Percentiles rank a stretch among this genome's conserved stretches.
Conservation (phyloP, 352 stramenopile genomes). For the Blastocystis sp. region DNA sequence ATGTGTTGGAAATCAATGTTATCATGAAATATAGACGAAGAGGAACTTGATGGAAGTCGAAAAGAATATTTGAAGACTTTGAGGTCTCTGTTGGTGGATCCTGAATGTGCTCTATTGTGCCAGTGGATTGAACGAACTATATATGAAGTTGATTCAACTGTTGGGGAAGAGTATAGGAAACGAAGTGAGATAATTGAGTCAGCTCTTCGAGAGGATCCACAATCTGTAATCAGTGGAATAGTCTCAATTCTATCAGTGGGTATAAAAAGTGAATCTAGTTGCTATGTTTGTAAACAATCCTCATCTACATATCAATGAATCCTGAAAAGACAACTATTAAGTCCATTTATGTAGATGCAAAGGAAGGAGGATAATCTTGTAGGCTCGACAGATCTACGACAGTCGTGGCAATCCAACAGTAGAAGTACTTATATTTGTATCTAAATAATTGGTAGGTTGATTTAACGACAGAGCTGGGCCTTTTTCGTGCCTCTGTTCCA, state of each 20-base stretch:
- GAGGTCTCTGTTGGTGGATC: neutral
- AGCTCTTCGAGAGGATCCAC: no score
- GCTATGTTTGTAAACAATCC: no score
- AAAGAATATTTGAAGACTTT: neutral
- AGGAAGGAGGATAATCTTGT: neutral
- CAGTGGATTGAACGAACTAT: neutral
- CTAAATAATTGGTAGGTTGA: slow-evolving; percentile 69
- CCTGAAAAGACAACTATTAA: slow-evolving; percentile 53
- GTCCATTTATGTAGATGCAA: slow-evolving; percentile 30
- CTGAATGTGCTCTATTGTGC: neutral
- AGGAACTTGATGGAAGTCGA: neutral
- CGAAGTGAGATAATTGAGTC: neutral
- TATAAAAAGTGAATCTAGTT: no score
- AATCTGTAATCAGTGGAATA: no score
- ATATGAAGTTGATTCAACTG: neutral
- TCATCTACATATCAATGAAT: neutral
- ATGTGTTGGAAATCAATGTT: neutral
- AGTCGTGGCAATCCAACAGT: slow-evolving; percentile 84
- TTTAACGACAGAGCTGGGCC: slow-evolving; percentile 75
- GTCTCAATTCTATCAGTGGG: no score
- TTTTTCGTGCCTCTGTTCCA: slow-evolving; percentile 89
- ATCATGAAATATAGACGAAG: neutral
- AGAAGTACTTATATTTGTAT: slow-evolving; percentile 76
- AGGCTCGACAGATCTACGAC: slow-evolving; percentile 74
- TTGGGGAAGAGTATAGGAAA: slow-evolving; percentile 40